A percentile compares a stretch with the other conserved stretches of the same genome.
phyloP scores from a whole-genome alignment of 805 yeast genomes.

The Metschnikowia borealis region DNA sequence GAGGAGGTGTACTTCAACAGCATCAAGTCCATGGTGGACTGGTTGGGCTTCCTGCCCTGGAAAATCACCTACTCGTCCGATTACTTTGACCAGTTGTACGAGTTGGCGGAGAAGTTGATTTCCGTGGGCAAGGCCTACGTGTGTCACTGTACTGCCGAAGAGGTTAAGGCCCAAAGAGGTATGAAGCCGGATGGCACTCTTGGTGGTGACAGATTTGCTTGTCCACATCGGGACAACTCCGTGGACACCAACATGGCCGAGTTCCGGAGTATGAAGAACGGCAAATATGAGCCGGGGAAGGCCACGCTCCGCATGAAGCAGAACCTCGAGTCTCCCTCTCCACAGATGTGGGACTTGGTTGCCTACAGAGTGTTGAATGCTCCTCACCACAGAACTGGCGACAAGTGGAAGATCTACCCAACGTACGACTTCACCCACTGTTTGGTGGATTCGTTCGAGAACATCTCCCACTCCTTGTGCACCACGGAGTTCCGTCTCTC shows the following conservation, averaged over 20 bases:
- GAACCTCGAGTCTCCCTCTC: conserved; percentile 83
- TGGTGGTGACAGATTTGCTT: conserved; percentile 88
- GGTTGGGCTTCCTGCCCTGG: conserved; percentile 96
- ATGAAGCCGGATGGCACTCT: conserved; percentile 85
- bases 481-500: conserved; percentile 92
- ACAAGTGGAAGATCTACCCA: conserved; percentile 96
- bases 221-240: conserved; percentile 68
- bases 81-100: conserved; percentile 86
- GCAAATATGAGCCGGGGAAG: conserved; percentile 81
- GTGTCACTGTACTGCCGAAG: conserved; percentile 89
- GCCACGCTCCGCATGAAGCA: conserved; percentile 97
- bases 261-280: conserved; percentile 90
- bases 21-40: conserved; percentile 75
- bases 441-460: conserved; percentile 95
- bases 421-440: conserved; percentile 99
- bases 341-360: conserved; percentile 99
- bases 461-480: conserved; percentile 92
- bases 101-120: conserved; percentile 80
- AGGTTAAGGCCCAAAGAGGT: conserved; percentile 88
- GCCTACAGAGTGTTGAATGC: conserved; percentile 94
- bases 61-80: conserved; percentile 94
- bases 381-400: conserved; percentile 94
- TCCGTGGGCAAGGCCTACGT: conserved; percentile 74
- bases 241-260: conserved; percentile 72
- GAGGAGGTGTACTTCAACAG: conserved; percentile 78